Conservation (phyloP, 2,329 filamentous ascomycete species). For the Trichoderma sp. region DNA sequence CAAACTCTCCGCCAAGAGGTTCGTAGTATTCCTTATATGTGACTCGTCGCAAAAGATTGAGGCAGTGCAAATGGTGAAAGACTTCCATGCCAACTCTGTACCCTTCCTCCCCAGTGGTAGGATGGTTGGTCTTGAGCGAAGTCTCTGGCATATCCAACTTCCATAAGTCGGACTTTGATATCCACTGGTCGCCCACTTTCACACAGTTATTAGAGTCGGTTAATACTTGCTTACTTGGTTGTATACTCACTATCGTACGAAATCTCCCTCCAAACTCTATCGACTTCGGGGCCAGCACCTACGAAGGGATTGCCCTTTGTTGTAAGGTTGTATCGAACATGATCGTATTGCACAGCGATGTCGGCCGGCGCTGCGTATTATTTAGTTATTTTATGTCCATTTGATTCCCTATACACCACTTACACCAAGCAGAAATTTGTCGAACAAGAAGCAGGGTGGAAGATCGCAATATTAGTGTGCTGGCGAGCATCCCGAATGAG, state of each 20-base stretch:
- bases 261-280: not conserved
- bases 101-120: not conserved
- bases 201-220: not conserved
- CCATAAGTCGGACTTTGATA: not conserved
- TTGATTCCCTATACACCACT: not conserved
- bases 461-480: not conserved
- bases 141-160: slow-evolving; percentile 4
- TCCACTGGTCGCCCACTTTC: slow-evolving; percentile 3
- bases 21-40: not conserved
- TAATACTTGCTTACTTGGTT: not conserved
- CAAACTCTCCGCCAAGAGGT: not conserved
- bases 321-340: not conserved
- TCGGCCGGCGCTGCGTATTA: not conserved
- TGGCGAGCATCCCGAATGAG: not conserved
- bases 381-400: not conserved
- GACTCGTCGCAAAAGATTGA: not conserved
- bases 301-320: not conserved
- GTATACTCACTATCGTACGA: not conserved
- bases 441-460: not conserved
- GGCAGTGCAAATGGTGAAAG: not conserved
- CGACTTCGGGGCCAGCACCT: not conserved
- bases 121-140: not conserved
- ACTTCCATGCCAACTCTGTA: slow-evolving; percentile 9
- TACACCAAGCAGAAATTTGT: not conserved
- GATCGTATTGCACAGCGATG: not conserved